Base-by-base conservation (phyloP, 176 grass and related monocot genomes). In the Canna indica region DNA sequence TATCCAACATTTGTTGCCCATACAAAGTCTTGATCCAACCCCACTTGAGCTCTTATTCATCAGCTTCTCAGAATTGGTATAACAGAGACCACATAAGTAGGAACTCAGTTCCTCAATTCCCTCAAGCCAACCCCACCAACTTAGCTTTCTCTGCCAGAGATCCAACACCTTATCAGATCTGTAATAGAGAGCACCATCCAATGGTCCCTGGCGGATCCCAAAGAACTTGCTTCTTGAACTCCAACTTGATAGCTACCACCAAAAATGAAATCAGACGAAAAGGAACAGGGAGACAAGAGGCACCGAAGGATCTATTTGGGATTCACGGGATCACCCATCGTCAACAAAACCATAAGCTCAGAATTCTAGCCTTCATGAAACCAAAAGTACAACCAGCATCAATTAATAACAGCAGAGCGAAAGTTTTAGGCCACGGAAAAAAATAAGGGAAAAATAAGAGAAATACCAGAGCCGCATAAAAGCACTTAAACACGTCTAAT, bases 121-220 rank as follows among this genome's bases (percentile, higher is more conserved):
- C 50, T 26, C 35, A n/a, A 25, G 18, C 29, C 33, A 41, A 66
- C 63, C 33, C 33, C 63, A 66, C 63, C 24, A 20, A 41, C 63
- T n/a, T 66, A 3, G 63, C 63, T 66, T 66, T 66, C 33, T 38
- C 34, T 39, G 35, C 20, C 62, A 39, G 34, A 66, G 34, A 66
- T 66, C 63, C 63, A 25, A 66, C 17, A 66, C 34, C 35, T 36
- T 31, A 66, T 4, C 17, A 13, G 34, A 66, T 66, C 63, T 66
- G 63, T 20, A 41, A 60, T 7, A 60, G 27, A 60, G 33, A 66
- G 24, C 15, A 63, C 7, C 31, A 22, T 4, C 32, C 30, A 20
- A 18, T 64, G 61, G 61, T 60, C 57, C 27, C 57, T 15, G 57
- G 26, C 61, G 22, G 6, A 34, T 63, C 13, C 30, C 59, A 35